Base-by-base conservation (phyloP, 2,329 filamentous ascomycete genomes). In the Tolypocladium album region DNA sequence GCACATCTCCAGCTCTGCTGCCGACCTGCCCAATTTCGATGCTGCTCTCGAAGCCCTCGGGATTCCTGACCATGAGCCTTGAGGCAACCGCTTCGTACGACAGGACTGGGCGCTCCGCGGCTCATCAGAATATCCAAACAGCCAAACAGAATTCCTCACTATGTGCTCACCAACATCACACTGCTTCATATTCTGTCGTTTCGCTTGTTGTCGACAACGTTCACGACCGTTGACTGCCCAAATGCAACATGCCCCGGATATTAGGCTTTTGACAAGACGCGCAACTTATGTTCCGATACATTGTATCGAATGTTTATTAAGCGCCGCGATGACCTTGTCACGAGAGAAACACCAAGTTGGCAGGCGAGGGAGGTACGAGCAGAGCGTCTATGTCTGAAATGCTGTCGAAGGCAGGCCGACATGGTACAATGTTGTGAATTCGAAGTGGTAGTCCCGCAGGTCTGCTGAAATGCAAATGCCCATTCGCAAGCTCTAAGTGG, bases 21-120 rank as follows among this genome's bases (percentile, higher is more conserved):
- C 72, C 56, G 68, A 72, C 56, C n/a, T 74, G 47, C 67, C 71
- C 8, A 64, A 74, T 56, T 65, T 74, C 11, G 58, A 65, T 24
- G 66, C 64, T 2, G 72, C 69, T 8, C 61, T 71, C 5, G 58
- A 67, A 58, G 63, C 68, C 2, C 64, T 74, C 27, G 65, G 67
- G 2, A 58, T 68, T 34, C 52, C 31, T 38, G 50, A n/a, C 31
- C 31, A 12, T 8, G 31, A 34, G 2, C 8, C 31, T 12, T 55
- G 50, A 55, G 11, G 6, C 9, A 4, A 2, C 20, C 8, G 12
- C 22, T 55, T 31, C 31, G 50, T 8, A 22, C 31, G 11, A 15
- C 27, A 53, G 20, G 6, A 15, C 11, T 5, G n/a, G 50, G 15
- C 31, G 20, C 50, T 38, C 27, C 20, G 31, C 31, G 22, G 31